Evolutionary conservation across 2,329 filamentous ascomycete species (phyloP).

Genomic region (Pseudocercospora crystallina): DNA sequence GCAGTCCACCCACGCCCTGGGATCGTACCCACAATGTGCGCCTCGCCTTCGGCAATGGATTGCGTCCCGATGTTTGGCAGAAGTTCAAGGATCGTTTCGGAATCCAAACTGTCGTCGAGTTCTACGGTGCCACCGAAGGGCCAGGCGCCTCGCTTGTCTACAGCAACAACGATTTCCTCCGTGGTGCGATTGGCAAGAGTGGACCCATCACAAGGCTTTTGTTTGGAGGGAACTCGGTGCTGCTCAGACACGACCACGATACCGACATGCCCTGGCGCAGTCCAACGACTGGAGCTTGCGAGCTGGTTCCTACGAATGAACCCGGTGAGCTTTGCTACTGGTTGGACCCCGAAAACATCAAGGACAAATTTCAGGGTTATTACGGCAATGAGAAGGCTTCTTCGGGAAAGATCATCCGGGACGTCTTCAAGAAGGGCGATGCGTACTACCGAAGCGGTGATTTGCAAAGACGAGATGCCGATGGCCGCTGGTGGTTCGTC

Average conservation of each 20-base stretch:
- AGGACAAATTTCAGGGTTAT: conserved; percentile 75
- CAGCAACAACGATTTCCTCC: conserved; percentile 68
- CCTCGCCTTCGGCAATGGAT: conserved; percentile 77
- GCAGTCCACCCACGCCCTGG: conserved; percentile 62
- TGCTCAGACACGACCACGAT: conserved; percentile 71
- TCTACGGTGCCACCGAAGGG: conserved; percentile 50
- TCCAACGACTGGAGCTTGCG: conserved; percentile 68
- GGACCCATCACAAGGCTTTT: conserved; percentile 62
- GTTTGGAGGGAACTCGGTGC: conserved; percentile 51
- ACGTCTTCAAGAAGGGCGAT: conserved; percentile 74
- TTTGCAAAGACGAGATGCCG: conserved; percentile 66
- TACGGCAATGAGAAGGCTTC: conserved; percentile 72
- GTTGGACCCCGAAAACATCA: conserved; percentile 65
- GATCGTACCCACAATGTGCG: conserved; percentile 74
- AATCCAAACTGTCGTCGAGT: conserved; percentile 38
- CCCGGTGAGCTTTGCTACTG: conserved; percentile 73
- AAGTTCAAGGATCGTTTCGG: conserved; percentile 72
- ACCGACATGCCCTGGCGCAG: conserved; percentile 69
- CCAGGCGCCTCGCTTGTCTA: conserved; percentile 70
- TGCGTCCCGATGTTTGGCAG: conserved; percentile 78
- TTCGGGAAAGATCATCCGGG: conserved; percentile 68
- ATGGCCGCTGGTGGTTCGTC: conserved; percentile 75
- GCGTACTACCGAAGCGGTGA: conserved; percentile 86
- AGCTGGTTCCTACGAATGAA: conserved; percentile 56
- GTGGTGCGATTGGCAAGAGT: conserved; percentile 75